Conservation (phyloP, 257 asterid species). For the Agastache rugosa region DNA sequence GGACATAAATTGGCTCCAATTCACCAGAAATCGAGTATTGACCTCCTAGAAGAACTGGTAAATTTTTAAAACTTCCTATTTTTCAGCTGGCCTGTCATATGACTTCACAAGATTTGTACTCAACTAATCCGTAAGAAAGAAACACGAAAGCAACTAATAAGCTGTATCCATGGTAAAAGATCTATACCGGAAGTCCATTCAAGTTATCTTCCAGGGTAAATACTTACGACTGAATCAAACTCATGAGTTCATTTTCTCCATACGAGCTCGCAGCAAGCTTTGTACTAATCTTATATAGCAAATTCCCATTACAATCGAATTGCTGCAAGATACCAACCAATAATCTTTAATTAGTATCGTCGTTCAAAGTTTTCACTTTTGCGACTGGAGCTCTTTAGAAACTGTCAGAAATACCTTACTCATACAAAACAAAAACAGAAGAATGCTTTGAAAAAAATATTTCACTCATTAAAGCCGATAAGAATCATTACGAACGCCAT, state of each 20-base stretch:
- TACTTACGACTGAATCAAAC: constrained; percentile 91
- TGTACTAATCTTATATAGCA: constrained; percentile 74
- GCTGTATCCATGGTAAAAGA: background rate
- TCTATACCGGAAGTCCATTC: background rate
- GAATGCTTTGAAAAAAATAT: background rate
- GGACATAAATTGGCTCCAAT: background rate
- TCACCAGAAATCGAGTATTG: constrained; percentile 23
- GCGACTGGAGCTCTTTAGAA: background rate
- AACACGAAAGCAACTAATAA: background rate
- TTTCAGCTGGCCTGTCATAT: constrained; percentile 1
- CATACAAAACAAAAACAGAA: background rate
- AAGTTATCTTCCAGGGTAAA: constrained; percentile 14
- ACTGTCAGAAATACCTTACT: background rate
- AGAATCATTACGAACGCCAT: background rate
- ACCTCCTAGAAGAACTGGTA: background rate
- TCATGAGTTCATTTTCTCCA: constrained; percentile 92
- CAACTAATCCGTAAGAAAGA: background rate
- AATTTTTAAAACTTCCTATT: background rate
- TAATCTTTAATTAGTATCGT: background rate
- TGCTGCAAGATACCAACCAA: constrained; percentile 62
- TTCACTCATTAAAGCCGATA: background rate
- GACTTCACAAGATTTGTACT: background rate
- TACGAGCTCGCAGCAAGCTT: constrained; percentile 84
- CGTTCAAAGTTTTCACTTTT: background rate
- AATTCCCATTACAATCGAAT: constrained; percentile 77